A percentile compares a stretch with the other conserved stretches of the same genome.
phyloP scores from a whole-genome alignment of 2,329 filamentous ascomycete species.

The Dothistroma septosporum region DNA sequence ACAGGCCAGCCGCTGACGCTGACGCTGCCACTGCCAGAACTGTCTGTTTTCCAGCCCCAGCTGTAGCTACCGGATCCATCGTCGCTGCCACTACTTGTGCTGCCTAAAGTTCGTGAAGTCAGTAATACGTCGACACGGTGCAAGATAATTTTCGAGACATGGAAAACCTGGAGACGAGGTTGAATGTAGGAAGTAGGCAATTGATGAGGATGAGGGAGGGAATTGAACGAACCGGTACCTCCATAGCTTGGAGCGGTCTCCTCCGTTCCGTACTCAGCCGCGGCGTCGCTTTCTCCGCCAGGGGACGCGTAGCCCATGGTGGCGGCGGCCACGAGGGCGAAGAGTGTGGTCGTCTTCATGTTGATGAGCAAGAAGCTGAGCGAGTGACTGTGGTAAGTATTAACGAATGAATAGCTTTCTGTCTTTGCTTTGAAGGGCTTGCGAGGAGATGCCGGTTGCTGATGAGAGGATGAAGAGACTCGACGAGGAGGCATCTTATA shows the following conservation, averaged over 20 bases:
- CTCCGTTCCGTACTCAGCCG: background rate
- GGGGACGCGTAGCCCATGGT: background rate
- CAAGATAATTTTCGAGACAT: background rate
- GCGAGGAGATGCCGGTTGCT: background rate
- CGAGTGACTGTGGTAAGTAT: conserved; percentile 4
- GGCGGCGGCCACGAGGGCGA: conserved; percentile 3
- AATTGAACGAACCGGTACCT: background rate
- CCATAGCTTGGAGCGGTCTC: no score
- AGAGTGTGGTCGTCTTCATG: conserved; percentile 3
- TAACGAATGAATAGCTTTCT: background rate
- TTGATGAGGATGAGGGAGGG: background rate
- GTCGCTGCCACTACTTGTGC: background rate
- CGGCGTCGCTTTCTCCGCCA: background rate
- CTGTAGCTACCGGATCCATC: background rate
- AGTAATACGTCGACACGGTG: background rate
- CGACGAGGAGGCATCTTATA: background rate
- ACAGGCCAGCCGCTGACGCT: background rate
- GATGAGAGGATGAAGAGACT: background rate
- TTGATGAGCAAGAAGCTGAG: conserved; percentile 1
- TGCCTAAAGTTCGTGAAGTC: background rate
- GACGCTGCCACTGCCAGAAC: background rate
- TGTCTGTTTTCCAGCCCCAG: no score
- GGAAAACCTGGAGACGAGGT: background rate
- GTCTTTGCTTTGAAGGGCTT: background rate
- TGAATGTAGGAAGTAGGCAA: background rate